A percentile compares a stretch with the other conserved stretches of the same genome.
These are phyloP conservation scores for Starmerella vaccinii DNA, from an alignment of 805 yeast species.

Conservation along the genomic window DNA sequence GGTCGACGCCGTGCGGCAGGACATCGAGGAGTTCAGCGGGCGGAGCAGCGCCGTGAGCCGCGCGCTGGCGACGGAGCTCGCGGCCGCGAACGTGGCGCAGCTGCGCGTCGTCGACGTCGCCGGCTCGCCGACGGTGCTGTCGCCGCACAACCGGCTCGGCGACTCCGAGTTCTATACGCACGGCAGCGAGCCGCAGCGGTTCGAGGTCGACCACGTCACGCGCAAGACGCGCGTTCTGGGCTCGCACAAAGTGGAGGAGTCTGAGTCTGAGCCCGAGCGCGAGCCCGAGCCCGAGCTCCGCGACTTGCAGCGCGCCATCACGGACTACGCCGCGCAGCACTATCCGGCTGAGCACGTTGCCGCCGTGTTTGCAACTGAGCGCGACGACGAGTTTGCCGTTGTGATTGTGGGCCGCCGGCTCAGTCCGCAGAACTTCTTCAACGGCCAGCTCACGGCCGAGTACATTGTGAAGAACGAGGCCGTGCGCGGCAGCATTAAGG, in stretches of 20 bases:
- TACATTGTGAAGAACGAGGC: constrained; percentile 38
- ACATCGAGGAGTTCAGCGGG: constrained; percentile 31
- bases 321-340: constrained; percentile 50
- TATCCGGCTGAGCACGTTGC: constrained; percentile 38
- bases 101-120: constrained; percentile 22
- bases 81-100: constrained; percentile 34
- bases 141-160: constrained; percentile 20
- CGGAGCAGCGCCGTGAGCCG: constrained; percentile 15
- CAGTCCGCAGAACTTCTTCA: constrained; percentile 71
- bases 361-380: constrained; percentile 36
- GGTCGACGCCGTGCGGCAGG: constrained; percentile 35
- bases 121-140: constrained; percentile 19
- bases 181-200: constrained; percentile 23
- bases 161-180: constrained; percentile 26
- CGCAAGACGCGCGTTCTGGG: constrained; percentile 19
- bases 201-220: constrained; percentile 26
- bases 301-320: constrained; percentile 29
- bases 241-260: constrained; percentile 8
- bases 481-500: constrained; percentile 45
- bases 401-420: constrained; percentile 61
- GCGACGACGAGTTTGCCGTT: constrained; percentile 31
- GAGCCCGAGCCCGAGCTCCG: constrained; percentile 7
- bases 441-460: constrained; percentile 76
- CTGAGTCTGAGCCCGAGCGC: too few relatives aligned
- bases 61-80: constrained; percentile 29